Evolutionary conservation across 257 asterid species (phyloP), one percentile per base, ranked within the genome.

Genomic region (Sherardia arvensis): DNA sequence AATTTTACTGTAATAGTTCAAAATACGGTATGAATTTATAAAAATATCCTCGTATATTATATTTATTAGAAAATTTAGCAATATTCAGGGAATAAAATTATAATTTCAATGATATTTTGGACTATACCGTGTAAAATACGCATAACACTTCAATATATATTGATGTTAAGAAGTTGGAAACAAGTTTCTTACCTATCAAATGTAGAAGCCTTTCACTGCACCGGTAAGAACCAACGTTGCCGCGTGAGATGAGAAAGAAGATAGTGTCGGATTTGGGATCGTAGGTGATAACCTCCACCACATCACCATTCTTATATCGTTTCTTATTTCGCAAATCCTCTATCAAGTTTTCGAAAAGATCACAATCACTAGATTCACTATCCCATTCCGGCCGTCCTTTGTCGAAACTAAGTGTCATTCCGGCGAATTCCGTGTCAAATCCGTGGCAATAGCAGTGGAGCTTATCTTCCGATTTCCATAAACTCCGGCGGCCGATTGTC

Each of bases 381-480:
- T 15, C 45, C 57, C 28, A 26, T 18, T 7, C 11, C 56, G 14
- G 8, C 5, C 18, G 7, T 7, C 9, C 40, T 8, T 33, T 33
- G 9, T 33, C 40, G 40, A 33, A 33, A 33, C 38, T 11, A 29
- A 49, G 49, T 5, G 48, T 49, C 61, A 53, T 32, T 12, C 23
- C 62, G 1, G 18, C 8, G n/a, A 8, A 21, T 8, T 36, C 15
- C 4, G 18, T 33, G 25, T 7, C 11, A 53, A 53, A 27, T 53
- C 62, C 62, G 20, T 54, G 55, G 63, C 63, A 55, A 4, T 25
- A 25, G 43, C 56, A 38, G 10, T 36, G 63, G 28, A 54, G 63
- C 38, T n/a, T 66, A 22, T 54, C 29, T 5, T 18, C n/a, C 0
- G 55, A 66, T 66, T 66, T 66, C 62, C 70, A 54, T 14, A 23